phyloP scores from a whole-genome alignment of 2,329 filamentous ascomycete species.

The Neoascochyta sp. region DNA sequence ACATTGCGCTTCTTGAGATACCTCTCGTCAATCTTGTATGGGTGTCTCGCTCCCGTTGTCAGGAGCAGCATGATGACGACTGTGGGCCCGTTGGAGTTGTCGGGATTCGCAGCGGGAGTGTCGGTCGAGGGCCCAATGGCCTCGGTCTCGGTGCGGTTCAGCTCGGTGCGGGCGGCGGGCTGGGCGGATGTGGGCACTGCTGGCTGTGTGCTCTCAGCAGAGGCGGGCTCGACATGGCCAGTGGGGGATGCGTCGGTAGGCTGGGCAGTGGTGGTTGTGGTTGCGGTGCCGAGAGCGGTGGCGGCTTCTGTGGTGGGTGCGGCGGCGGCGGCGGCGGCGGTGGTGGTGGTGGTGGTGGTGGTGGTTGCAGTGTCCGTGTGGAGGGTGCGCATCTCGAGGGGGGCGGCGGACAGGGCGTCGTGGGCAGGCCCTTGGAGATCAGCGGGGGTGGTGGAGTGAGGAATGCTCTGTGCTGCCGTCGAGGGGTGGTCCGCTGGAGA shows the following conservation, averaged over 20 bases:
- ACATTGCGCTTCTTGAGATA: conserved; percentile 81
- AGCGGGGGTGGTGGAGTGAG: conserved; percentile 16
- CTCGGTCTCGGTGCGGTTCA: conserved; percentile 42
- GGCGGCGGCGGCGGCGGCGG: conserved; percentile 13
- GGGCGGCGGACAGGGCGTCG: conserved; percentile 21
- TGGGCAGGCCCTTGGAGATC: conserved; percentile 24
- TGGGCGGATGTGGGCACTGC: conserved; percentile 17
- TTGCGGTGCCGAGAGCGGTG: too few relatives aligned
- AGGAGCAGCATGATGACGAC: conserved; percentile 80
- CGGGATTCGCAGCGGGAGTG: conserved; percentile 38
- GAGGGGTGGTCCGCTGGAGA: conserved; percentile 26
- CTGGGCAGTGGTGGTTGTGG: too few relatives aligned
- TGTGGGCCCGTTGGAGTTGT: conserved; percentile 39
- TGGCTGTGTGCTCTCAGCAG: conserved; percentile 11
- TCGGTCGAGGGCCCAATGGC: conserved; percentile 49
- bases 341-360: conserved; percentile 11
- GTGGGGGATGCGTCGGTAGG: conserved; percentile 9
- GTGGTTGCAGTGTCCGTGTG: conserved; percentile 17
- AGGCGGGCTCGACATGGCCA: conserved; percentile 10
- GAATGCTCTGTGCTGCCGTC: conserved; percentile 20
- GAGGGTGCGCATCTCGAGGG: conserved; percentile 37
- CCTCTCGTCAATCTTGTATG: conserved; percentile 83
- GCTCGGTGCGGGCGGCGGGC: conserved; percentile 22
- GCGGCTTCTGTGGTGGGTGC: conserved; percentile 10
- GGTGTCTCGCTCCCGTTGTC: conserved; percentile 76